A percentile compares a stretch with the other conserved stretches of the same genome.
Evolutionary conservation across 164 flowering plant genomes (phyloP).

Genomic region (Amborella trichopoda): DNA sequence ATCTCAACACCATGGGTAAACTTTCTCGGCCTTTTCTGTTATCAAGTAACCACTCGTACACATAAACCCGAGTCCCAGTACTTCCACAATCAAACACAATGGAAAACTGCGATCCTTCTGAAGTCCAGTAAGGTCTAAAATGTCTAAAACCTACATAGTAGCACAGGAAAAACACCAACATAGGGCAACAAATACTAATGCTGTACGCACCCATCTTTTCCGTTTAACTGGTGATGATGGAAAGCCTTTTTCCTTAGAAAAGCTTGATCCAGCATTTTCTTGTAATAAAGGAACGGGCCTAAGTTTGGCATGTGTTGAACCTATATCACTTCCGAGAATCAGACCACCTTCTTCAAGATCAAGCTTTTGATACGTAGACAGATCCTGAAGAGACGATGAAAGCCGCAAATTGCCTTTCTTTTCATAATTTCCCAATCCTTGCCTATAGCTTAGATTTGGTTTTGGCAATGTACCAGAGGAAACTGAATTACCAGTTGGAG

Average conservation of each 20-base stretch:
- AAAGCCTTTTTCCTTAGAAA: slow-evolving; percentile 61
- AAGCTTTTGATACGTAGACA: slow-evolving; percentile 42
- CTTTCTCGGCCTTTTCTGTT: slow-evolving; percentile 19
- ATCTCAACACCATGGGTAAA: slow-evolving; percentile 50
- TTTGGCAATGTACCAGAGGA: no score
- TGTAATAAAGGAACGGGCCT: slow-evolving; percentile 24
- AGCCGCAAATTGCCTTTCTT: slow-evolving; percentile 36
- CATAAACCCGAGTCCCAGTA: slow-evolving; percentile 86
- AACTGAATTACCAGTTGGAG: no score
- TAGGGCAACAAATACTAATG: slow-evolving; percentile 26
- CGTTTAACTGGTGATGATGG: slow-evolving; percentile 24
- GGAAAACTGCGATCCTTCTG: slow-evolving; percentile 43
- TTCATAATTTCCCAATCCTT: no score
- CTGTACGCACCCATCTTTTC: slow-evolving; percentile 43
- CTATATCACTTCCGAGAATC: slow-evolving; percentile 8
- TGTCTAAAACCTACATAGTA: slow-evolving; percentile 20
- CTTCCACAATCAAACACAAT: slow-evolving; percentile 95
- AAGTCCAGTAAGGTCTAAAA: slow-evolving; percentile 34
- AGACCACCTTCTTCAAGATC: slow-evolving; percentile 43
- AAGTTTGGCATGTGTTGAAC: slow-evolving; percentile 15
- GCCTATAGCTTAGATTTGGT: no score
- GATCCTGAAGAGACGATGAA: slow-evolving; percentile 82
- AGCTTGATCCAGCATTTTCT: slow-evolving; percentile 53
- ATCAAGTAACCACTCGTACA: slow-evolving; percentile 49
- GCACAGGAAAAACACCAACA: slow-evolving; percentile 32